A percentile compares a stretch with the other conserved stretches of the same genome.
phyloP scores from a whole-genome alignment of 306 rosid genomes.

The Begonia loranthoides region DNA sequence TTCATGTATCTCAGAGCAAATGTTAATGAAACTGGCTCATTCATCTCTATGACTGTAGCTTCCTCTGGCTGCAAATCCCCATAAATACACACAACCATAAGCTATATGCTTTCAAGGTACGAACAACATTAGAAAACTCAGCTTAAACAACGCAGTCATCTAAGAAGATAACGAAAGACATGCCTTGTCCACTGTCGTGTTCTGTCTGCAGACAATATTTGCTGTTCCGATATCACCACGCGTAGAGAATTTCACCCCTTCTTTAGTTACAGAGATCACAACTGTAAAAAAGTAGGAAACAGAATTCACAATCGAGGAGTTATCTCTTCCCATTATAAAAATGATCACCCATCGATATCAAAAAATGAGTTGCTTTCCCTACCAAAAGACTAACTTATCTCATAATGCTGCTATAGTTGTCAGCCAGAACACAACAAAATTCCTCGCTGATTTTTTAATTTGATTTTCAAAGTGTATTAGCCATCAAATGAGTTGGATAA shows the following conservation, averaged over 20 bases:
- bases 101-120: too few species aligned
- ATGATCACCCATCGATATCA: too few species aligned
- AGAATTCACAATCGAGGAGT: neutral
- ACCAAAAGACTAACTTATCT: neutral
- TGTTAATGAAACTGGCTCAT: conserved; percentile 74
- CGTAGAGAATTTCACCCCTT: conserved; percentile 92
- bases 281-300: conserved; percentile 29
- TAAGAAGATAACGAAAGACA: neutral
- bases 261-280: conserved; percentile 84
- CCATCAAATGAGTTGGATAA: too few species aligned
- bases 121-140: too few species aligned
- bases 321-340: too few species aligned
- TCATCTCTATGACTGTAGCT: conserved; percentile 59
- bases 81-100: too few species aligned
- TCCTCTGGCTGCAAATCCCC: conserved; percentile 39
- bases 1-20: conserved; percentile 92
- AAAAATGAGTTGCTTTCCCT: neutral
- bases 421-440: too few species aligned
- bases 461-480: too few species aligned
- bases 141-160: too few species aligned
- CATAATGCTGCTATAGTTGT: too few species aligned
- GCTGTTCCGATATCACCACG: conserved; percentile 91
- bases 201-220: conserved; percentile 89
- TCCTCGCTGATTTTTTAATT: too few species aligned
- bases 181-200: conserved; percentile 84